Evolutionary conservation across 139 green algal species (phyloP), one percentile per base, ranked within the genome.

Genomic region (Picocystis salinarum): DNA sequence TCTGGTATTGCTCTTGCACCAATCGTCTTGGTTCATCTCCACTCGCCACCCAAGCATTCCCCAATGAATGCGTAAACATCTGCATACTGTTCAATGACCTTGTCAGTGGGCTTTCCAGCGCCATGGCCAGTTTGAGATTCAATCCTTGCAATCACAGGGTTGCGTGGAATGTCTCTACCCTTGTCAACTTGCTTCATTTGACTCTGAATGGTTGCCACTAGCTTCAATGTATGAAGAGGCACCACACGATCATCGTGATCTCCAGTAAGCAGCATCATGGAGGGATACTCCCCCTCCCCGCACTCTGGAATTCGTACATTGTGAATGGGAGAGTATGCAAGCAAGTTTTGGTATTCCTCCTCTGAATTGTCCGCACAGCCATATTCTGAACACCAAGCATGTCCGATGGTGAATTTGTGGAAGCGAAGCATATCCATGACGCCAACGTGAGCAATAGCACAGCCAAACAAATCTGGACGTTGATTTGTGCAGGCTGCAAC

Each of bases 401-500:
- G 44, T 9, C 44, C 83, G 13, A 93, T 85, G 1, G 83, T 94
- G 70, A 94, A 93, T 52, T 73, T 76, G 62, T 91, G 74, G 66
- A 92, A 95, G n/a, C 83, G 66, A 24, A 92, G 68, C 78, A 93
- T 90, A 74, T 95, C 83, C 64, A 36, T 33, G 10, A 68, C 44
- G 18, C 59, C 23, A 29, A 93, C 80, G 62, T 88, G 62, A 2
- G 58, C 78, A 13, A 93, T 52, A 13, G 74, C 74, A 24, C 59
- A 74, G 1, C 56, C 74, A 61, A 70, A 93, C 15, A 93, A 71
- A 58, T 95, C 83, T 4, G 78, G 79, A 13, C 86, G 59, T 61
- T 95, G 85, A 59, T 93, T 93, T 47, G 70, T 66, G 45, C 74
- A 90, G 2, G 84, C 85, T 1, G 75, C 80, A 23, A 94, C 84